phyloP scores from a whole-genome alignment of 2,329 filamentous ascomycete species.

The Podosphaera fusca region DNA sequence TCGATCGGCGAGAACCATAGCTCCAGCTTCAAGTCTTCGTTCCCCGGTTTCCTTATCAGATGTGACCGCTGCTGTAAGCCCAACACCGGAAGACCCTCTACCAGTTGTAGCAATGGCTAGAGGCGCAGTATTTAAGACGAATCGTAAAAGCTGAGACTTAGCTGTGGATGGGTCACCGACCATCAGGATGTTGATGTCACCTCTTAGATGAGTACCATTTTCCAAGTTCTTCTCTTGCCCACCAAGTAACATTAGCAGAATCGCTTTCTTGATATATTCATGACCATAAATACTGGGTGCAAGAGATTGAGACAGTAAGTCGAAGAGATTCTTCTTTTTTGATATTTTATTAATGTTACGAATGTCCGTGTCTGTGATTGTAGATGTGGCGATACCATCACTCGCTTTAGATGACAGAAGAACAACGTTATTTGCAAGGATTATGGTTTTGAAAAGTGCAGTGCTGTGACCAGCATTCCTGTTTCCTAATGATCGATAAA shows the following conservation, averaged over 20 bases:
- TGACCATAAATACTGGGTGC: slow-evolving; percentile 95
- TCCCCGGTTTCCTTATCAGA: slow-evolving; percentile 95
- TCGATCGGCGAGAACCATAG: slow-evolving; percentile 93
- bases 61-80: slow-evolving; percentile 90
- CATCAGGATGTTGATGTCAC: slow-evolving; percentile 98
- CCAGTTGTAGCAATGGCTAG: slow-evolving; percentile 93
- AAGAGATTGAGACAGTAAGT: slow-evolving; percentile 77
- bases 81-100: slow-evolving; percentile 87
- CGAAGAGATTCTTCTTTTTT: slow-evolving; percentile 85
- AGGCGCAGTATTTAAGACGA: slow-evolving; percentile 90
- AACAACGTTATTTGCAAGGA: slow-evolving; percentile 87
- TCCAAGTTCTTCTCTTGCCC: slow-evolving; percentile 98
- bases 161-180: slow-evolving; percentile 95
- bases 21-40: slow-evolving; percentile 80
- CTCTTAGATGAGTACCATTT: slow-evolving; percentile 90
- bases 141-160: slow-evolving; percentile 92
- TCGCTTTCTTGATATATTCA: slow-evolving; percentile 93
- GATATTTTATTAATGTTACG: slow-evolving; percentile 95
- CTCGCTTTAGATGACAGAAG: slow-evolving; percentile 89
- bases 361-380: slow-evolving; percentile 89
- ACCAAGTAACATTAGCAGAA: slow-evolving; percentile 79
- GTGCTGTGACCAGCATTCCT: slow-evolving; percentile 77
- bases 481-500: slow-evolving; percentile 84
- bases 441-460: slow-evolving; percentile 80
- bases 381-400: slow-evolving; percentile 73